Percentiles rank a stretch among this genome's conserved stretches.
Conservation (phyloP, 2,329 filamentous ascomycete genomes). For the Truncatella angustata region DNA sequence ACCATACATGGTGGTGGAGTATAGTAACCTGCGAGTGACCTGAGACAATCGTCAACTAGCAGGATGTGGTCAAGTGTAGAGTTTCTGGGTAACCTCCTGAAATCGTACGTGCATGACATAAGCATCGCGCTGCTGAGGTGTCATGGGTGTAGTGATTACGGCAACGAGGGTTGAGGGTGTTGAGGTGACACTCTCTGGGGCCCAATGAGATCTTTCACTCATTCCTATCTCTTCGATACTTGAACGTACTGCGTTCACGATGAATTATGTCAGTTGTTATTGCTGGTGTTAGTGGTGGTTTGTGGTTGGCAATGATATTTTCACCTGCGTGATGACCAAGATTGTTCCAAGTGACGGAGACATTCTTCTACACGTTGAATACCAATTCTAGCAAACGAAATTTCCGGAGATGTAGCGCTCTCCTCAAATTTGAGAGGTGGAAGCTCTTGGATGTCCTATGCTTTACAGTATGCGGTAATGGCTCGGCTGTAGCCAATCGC, state of each 20-base stretch:
- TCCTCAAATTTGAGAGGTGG: too few relatives aligned
- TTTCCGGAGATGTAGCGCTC: too few relatives aligned
- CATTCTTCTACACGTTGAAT: too few relatives aligned
- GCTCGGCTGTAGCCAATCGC: too few relatives aligned
- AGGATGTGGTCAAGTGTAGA: constrained; percentile 76
- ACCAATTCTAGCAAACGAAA: too few relatives aligned
- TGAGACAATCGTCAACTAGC: constrained; percentile 60
- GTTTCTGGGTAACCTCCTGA: constrained; percentile 78
- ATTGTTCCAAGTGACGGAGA: too few relatives aligned
- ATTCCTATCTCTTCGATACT: too few relatives aligned
- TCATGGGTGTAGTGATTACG: constrained; percentile 49
- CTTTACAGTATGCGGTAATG: too few relatives aligned
- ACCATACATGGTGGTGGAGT: constrained; percentile 74
- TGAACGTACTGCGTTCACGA: too few relatives aligned
- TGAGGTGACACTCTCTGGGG: background rate
- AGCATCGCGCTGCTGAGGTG: constrained; percentile 74
- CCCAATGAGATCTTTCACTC: background rate
- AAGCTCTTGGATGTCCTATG: too few relatives aligned
- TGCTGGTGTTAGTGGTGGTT: background rate
- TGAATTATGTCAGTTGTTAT: background rate
- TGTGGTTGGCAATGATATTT: too few relatives aligned
- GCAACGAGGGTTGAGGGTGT: background rate
- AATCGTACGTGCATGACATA: constrained; percentile 75
- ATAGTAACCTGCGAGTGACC: constrained; percentile 67
- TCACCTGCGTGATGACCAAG: too few relatives aligned